Evolutionary conservation across 2,329 filamentous ascomycete genomes (phyloP).

Genomic region (Clarireedia sp.): DNA sequence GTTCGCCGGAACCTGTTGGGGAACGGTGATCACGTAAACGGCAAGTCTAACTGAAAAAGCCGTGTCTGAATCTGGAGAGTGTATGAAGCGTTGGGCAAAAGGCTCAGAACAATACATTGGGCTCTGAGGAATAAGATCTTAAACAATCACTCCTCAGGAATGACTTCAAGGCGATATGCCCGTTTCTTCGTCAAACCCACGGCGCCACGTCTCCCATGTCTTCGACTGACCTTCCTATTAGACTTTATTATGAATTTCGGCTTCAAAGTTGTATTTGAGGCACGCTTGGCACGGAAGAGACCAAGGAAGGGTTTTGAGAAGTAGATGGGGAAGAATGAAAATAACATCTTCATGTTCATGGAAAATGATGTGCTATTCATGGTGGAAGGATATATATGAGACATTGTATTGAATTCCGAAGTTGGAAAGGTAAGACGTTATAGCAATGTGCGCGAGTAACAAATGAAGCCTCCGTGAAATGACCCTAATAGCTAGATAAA

Average conservation of each 20-base stretch:
- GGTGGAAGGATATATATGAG: background rate
- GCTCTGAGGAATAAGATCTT: no score
- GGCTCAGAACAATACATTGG: no score
- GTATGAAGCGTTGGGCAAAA: no score
- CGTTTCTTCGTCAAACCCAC: background rate
- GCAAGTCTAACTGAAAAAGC: no score
- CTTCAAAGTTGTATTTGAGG: background rate
- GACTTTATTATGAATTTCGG: background rate
- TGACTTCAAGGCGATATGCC: background rate
- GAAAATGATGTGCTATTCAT: background rate
- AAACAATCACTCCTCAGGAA: background rate
- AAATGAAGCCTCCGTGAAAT: background rate
- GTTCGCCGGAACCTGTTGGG: no score
- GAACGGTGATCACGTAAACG: no score
- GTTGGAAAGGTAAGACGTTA: background rate
- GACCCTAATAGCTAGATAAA: no score
- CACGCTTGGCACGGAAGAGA: background rate
- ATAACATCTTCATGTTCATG: background rate
- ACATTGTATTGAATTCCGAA: background rate
- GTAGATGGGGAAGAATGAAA: background rate
- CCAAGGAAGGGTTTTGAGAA: background rate
- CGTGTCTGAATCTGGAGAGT: no score
- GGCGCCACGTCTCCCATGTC: background rate
- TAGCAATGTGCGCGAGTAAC: background rate
- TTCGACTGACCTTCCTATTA: background rate